Conservation (phyloP, 176 grass and related monocot genomes). For the Phoenix dactylifera region DNA sequence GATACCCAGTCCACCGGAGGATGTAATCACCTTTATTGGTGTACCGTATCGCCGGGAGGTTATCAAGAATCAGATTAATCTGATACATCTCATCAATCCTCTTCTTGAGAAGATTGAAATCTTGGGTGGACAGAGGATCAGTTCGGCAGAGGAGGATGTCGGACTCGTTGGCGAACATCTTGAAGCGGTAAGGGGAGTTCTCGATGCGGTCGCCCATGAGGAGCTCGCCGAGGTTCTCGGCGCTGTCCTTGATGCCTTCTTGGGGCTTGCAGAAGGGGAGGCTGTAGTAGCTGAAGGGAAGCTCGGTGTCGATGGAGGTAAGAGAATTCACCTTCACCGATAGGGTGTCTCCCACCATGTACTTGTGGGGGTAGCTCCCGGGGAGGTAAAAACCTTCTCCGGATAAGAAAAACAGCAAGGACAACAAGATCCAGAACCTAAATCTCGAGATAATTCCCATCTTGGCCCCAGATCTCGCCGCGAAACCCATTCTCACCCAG, state of each 20-base stretch:
- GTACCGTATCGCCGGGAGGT: conserved; percentile 37
- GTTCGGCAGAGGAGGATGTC: conserved; percentile 31
- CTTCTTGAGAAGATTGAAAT: conserved; percentile 28
- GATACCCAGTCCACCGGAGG: conserved; percentile 38
- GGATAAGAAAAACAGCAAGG: not conserved
- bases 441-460: conserved; percentile 21
- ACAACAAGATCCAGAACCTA: conserved; percentile 15
- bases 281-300: conserved; percentile 40
- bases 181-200: conserved; percentile 38
- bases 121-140: conserved; percentile 6
- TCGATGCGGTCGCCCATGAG: conserved; percentile 42
- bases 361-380: conserved; percentile 33
- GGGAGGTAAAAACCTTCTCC: conserved; percentile 37
- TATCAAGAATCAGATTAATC: conserved; percentile 38
- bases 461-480: not conserved
- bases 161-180: conserved; percentile 35
- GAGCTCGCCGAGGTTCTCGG: conserved; percentile 42
- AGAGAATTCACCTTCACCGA: conserved; percentile 46
- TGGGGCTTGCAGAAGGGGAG: conserved; percentile 38
- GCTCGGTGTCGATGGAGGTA: conserved; percentile 40
- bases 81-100: conserved; percentile 46
- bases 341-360: conserved; percentile 11
- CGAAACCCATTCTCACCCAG: not conserved
- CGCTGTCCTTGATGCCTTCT: conserved; percentile 35
- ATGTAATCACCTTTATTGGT: conserved; percentile 27